Conservation (phyloP, 192 early-diverging fungal genomes). For the Thamnidium elegans region DNA sequence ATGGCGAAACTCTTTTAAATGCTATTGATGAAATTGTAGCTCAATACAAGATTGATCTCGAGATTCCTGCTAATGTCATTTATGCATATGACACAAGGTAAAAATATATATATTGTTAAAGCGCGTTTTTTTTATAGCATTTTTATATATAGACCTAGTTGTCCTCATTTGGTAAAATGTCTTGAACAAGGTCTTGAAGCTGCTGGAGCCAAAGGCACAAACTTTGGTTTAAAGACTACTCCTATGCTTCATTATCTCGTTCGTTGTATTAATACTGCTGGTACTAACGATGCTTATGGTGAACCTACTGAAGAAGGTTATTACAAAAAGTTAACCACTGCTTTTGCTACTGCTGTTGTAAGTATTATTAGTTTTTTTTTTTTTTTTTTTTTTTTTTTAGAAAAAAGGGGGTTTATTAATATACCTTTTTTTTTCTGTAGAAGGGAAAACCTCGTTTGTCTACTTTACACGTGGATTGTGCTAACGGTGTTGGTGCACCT, state of each 20-base stretch:
- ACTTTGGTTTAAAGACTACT: slow-evolving; percentile 90
- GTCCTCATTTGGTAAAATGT: slow-evolving; percentile 73
- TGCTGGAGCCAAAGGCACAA: slow-evolving; percentile 61
- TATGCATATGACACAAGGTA: slow-evolving; percentile 92
- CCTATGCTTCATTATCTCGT: slow-evolving; percentile 91
- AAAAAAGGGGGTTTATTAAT: neutral
- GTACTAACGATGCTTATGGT: slow-evolving; percentile 30
- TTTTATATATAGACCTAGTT: slow-evolving; percentile 66
- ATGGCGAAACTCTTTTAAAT: slow-evolving; percentile 57
- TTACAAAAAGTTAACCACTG: slow-evolving; percentile 83
- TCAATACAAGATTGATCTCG: slow-evolving; percentile 68
- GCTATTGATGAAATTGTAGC: slow-evolving; percentile 63
- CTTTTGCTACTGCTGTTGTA: slow-evolving; percentile 82
- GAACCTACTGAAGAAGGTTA: slow-evolving; percentile 89
- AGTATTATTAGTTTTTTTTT: slow-evolving; percentile 7
- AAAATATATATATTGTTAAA: neutral
- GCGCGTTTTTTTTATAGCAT: neutral
- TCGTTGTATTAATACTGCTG: slow-evolving; percentile 28
- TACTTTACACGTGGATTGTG: slow-evolving; percentile 80
- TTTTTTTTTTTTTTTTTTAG: neutral
- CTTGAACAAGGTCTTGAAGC: slow-evolving; percentile 80
- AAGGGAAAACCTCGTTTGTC: slow-evolving; percentile 68
- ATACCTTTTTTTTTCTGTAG: slow-evolving; percentile 41
- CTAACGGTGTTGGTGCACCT: slow-evolving; percentile 96
- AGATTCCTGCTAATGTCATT: slow-evolving; percentile 67